A percentile compares a stretch with the other conserved stretches of the same genome.
phyloP scores from a whole-genome alignment of 2,329 filamentous ascomycete genomes.

The Aspergillus calidoustus region DNA sequence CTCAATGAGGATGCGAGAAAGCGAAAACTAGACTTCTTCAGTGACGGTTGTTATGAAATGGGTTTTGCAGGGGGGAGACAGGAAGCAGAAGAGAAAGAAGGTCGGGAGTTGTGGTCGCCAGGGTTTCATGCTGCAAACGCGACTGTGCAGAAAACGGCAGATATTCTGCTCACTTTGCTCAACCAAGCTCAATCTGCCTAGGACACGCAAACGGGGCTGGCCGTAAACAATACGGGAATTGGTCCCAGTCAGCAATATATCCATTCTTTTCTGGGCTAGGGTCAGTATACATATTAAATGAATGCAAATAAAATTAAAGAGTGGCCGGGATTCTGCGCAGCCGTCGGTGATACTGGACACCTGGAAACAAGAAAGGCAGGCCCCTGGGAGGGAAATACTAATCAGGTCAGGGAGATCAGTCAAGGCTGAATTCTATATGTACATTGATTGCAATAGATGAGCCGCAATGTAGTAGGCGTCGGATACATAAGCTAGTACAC shows the following conservation, averaged over 20 bases:
- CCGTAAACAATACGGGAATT: neutral
- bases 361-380: neutral
- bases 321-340: neutral
- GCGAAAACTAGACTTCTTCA: neutral
- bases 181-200: neutral
- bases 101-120: neutral
- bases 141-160: neutral
- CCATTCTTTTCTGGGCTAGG: neutral
- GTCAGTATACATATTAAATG: neutral
- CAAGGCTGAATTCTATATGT: constrained; percentile 15
- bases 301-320: neutral
- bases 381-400: neutral
- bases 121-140: neutral
- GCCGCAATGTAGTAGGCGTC: constrained; percentile 17
- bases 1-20: neutral
- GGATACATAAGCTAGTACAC: neutral
- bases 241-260: neutral
- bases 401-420: neutral
- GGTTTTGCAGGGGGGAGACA: neutral
- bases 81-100: neutral
- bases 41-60: neutral
- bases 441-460: constrained; percentile 6
- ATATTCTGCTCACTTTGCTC: neutral
- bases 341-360: neutral
- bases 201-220: neutral